Percentiles rank a stretch among this genome's conserved stretches.
phyloP scores from a whole-genome alignment of 2,329 filamentous ascomycete genomes.

The Beauveria asiatica region DNA sequence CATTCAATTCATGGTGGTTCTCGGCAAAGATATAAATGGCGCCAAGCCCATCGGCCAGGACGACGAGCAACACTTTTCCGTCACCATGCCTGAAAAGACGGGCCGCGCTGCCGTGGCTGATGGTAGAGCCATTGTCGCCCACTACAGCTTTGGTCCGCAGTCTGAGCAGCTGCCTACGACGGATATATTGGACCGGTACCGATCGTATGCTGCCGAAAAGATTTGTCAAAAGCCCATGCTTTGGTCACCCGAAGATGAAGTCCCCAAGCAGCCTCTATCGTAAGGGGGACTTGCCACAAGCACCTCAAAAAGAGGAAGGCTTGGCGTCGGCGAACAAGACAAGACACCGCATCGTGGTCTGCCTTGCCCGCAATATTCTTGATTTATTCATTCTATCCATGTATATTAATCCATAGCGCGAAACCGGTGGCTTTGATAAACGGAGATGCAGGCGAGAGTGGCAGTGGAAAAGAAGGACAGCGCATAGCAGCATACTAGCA shows the following conservation, averaged over 20 bases:
- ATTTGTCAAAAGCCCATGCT: slow-evolving; percentile 32
- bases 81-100: slow-evolving; percentile 29
- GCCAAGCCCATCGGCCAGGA: slow-evolving; percentile 36
- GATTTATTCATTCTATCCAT: background rate
- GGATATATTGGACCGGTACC: slow-evolving; percentile 45
- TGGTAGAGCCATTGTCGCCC: slow-evolving; percentile 43
- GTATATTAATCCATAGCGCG: slow-evolving; percentile 4
- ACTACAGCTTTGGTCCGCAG: slow-evolving; percentile 41
- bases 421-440: background rate
- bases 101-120: slow-evolving; percentile 39
- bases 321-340: background rate
- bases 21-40: slow-evolving; percentile 41
- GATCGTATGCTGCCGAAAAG: slow-evolving; percentile 42
- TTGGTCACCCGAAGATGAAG: slow-evolving; percentile 18
- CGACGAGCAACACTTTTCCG: slow-evolving; percentile 38
- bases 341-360: background rate
- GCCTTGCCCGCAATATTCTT: background rate
- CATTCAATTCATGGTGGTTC: slow-evolving; percentile 45
- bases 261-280: background rate
- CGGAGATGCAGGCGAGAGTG: background rate
- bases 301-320: background rate
- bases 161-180: slow-evolving; percentile 35
- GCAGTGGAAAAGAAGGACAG: background rate
- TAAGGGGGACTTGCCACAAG: background rate
- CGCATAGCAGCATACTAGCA: background rate